Evolutionary conservation across 2,329 filamentous ascomycete genomes (phyloP), one percentile per base, ranked within the genome.

Genomic region (Hypoxylon sp.): DNA sequence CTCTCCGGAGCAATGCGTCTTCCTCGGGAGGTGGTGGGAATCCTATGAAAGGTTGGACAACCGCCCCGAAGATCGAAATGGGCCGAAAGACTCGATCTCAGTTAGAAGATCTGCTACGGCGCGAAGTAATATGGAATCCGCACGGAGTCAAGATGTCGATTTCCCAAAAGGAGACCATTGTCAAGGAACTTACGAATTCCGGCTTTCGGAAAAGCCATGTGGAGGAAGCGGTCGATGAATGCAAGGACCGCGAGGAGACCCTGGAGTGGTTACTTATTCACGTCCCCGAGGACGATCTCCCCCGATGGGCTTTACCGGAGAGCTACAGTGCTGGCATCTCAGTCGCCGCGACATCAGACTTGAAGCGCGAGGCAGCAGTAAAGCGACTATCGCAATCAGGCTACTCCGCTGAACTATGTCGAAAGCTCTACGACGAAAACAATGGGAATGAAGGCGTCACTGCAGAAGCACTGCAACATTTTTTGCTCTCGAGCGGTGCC

Each of bases 181-280:
- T 93, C n/a, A 85, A 89, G 14, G 92, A 97, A 72, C 85, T 98
- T 33, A 84, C 84, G 20, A 86, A 83, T n/a, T 84, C 96, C 52
- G 94, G 93, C 0, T 99, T 99, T 77, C 89, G 95, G n/a, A 85
- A 84, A 72, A 96, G 91, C 73, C 96, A 99, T 75, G 87, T 94
- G 40, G 89, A 96, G 74, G 96, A 99, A 79, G 95, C 96, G 7
- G 87, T 92, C 0, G 88, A 88, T 45, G 89, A 94, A 73, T 97
- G 94, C 81, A 96, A 95, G 77, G 93, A 97, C 76, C 86, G 91
- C 28, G 94, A 97, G 76, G 96, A 99, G 79, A 90, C 93, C 14
- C 84, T 99, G 2, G 95, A 98, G 77, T 99, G 96, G 96, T 85
- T 99, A 14, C 85, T 99, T 50, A 94, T 98, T 53, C 95, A 99